A percentile compares a stretch with the other conserved stretches of the same genome.
phyloP scores from a whole-genome alignment of 805 yeast genomes.

The Millerozyma acaciae region DNA sequence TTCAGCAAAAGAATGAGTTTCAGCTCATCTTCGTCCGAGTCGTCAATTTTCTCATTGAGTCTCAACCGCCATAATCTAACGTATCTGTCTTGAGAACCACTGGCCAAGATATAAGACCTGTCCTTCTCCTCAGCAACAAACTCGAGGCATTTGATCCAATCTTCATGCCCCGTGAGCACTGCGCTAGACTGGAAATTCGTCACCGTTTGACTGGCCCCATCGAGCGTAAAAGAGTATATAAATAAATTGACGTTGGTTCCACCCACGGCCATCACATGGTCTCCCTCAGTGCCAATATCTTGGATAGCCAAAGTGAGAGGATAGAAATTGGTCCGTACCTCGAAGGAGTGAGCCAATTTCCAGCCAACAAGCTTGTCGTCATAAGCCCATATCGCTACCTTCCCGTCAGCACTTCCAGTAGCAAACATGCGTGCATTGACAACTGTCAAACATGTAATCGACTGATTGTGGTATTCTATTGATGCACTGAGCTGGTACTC shows the following conservation, averaged over 20 bases:
- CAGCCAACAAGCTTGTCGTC: constrained; percentile 14
- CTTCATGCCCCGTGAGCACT: constrained; percentile 84
- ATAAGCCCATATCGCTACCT: constrained; percentile 49
- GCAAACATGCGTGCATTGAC: constrained; percentile 36
- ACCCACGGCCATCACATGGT: constrained; percentile 60
- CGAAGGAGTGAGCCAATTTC: constrained; percentile 25
- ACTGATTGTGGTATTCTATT: constrained; percentile 40
- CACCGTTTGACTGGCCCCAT: constrained; percentile 8
- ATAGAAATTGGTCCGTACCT: constrained; percentile 44
- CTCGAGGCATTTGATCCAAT: constrained; percentile 82
- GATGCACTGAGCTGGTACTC: constrained; percentile 28
- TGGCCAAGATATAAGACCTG: constrained; percentile 66
- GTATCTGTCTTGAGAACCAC: constrained; percentile 90
- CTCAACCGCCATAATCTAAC: constrained; percentile 84
- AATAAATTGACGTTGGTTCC: constrained; percentile 60
- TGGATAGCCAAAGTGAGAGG: constrained; percentile 32
- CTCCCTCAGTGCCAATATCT: constrained; percentile 23
- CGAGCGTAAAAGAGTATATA: constrained; percentile 45
- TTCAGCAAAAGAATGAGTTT: constrained; percentile 59
- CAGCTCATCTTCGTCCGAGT: constrained; percentile 50
- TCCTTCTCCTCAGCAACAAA: constrained; percentile 47
- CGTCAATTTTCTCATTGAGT: constrained; percentile 51
- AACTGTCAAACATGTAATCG: constrained; percentile 55
- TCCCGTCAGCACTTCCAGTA: constrained; percentile 66
- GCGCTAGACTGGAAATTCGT: constrained; percentile 40